Percentiles rank a stretch among this genome's conserved stretches.
phyloP scores from a whole-genome alignment of 2,329 filamentous ascomycete species.

The Paramyrothecium roridum region DNA sequence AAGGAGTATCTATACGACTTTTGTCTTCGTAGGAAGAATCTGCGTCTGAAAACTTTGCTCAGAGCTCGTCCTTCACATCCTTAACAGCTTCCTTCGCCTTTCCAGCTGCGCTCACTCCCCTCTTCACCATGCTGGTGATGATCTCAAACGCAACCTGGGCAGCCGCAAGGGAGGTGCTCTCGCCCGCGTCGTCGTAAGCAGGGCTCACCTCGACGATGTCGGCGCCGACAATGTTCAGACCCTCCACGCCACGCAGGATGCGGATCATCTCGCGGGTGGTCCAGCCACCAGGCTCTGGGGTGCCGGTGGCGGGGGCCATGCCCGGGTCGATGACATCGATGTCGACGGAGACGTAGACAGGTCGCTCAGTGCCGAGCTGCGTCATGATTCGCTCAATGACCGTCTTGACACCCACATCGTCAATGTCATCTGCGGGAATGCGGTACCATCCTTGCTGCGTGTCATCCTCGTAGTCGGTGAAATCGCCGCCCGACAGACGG shows the following conservation, averaged over 20 bases:
- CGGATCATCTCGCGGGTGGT: conserved; percentile 78
- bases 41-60: not conserved
- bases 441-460: conserved; percentile 70
- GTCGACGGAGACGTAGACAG: conserved; percentile 71
- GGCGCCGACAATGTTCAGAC: conserved; percentile 75
- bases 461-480: conserved; percentile 66
- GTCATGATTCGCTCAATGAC: conserved; percentile 64
- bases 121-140: conserved; percentile 67
- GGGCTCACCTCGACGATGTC: conserved; percentile 84
- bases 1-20: too few species aligned
- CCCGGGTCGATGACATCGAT: conserved; percentile 75
- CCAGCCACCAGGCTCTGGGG: conserved; percentile 82
- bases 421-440: conserved; percentile 77
- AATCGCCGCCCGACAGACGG: conserved; percentile 61
- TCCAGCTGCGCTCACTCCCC: not conserved
- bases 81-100: not conserved
- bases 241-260: conserved; percentile 73
- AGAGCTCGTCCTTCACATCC: not conserved
- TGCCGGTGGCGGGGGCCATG: conserved; percentile 65
- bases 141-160: conserved; percentile 81
- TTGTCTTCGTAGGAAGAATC: too few species aligned
- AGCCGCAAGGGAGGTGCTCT: conserved; percentile 74
- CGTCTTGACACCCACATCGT: conserved; percentile 68
- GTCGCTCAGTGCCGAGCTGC: conserved; percentile 61
- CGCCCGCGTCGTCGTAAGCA: conserved; percentile 72